These are phyloP conservation scores for Graphilbum sp. DNA, from an alignment of 2,329 filamentous ascomycete genomes.

Conservation along the genomic window DNA sequence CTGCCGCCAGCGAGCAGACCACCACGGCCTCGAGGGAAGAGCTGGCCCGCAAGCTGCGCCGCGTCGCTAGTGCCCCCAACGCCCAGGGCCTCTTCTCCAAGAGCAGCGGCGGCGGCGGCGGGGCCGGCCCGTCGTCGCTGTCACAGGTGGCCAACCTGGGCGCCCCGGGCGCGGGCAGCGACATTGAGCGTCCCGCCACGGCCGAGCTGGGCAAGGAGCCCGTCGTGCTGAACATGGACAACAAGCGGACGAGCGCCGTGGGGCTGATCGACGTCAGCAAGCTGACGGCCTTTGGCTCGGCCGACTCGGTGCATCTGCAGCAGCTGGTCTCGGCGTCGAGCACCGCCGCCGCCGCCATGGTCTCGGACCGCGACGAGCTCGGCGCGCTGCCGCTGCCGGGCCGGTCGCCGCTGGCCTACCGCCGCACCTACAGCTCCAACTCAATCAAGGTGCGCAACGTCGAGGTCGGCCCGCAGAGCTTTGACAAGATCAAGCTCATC, in stretches of 20 bases:
- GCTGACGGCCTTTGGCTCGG: constrained; percentile 15
- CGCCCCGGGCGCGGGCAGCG: neutral
- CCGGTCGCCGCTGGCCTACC: constrained; percentile 59
- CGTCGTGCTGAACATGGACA: constrained; percentile 40
- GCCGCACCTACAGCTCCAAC: constrained; percentile 95
- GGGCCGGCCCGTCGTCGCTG: neutral
- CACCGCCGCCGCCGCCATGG: constrained; percentile 14
- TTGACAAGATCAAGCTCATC: constrained; percentile 99
- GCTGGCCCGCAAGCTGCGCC: constrained; percentile 75
- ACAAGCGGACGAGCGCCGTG: constrained; percentile 17
- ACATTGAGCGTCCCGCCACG: constrained; percentile 58
- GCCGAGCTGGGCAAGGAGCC: constrained; percentile 78
- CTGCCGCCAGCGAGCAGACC: constrained; percentile 46
- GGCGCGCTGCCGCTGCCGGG: constrained; percentile 50
- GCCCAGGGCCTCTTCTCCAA: constrained; percentile 76
- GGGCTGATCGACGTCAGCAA: constrained; percentile 29
- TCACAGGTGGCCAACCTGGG: neutral
- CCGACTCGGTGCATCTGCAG: constrained; percentile 14
- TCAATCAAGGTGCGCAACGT: constrained; percentile 98
- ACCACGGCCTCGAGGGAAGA: constrained; percentile 81
- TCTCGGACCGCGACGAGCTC: constrained; percentile 27
- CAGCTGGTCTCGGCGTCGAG: constrained; percentile 11
- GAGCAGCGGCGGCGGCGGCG: constrained; percentile 24
- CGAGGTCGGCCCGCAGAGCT: constrained; percentile 86
- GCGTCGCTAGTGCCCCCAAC: constrained; percentile 93